Evolutionary conservation across 2,329 filamentous ascomycete species (phyloP), one percentile per base, ranked within the genome.

Genomic region (Cladosporium sp.): DNA sequence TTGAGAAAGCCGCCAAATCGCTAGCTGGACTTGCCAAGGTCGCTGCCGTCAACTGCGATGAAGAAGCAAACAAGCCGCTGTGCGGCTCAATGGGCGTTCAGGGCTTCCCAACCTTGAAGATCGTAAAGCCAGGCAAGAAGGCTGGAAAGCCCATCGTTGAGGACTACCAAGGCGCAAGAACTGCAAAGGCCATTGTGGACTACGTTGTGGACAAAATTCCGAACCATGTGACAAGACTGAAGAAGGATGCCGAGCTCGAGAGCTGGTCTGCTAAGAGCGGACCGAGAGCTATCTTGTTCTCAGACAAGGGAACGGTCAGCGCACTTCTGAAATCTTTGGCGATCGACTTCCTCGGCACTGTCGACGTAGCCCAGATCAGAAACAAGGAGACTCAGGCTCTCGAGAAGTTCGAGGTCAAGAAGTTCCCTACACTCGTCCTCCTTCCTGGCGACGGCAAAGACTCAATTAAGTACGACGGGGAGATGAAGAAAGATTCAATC

Each of bases 51-150:
- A 91, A 99, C 80, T 99, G 95, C 79, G 94, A 99, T 75, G 93
- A 96, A 36, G 94, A 97, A 64, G 81, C 84, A 70, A 99, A 98
- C 85, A 98, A 98, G 83, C 83, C 85, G 2, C 86, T 97, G 71
- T 99, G 95, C 78, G 88, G 90, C 57, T 81, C 84, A 71, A 91
- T 97, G 87, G 94, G 93, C 65, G 87, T 99, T 6, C 85, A 97
- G 80, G 95, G 95, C 66, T 99, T 97, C 81, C 95, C 95, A 0
- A 98, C 95, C 0, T 84, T 99, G 70, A 99, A 99, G 85, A 94
- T 96, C 58, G 88, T 98, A 63, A 89, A 88, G 26, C 95, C 95
- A 0, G 88, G 90, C 70, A 92, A 92, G 81, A 96, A 93, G 79
- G 81, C 86, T 36, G 90, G 90, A 66, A 90, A 88, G 75, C 94